Base-by-base conservation (phyloP, 345 rosid genomes). In the Citrus trifoliata region DNA sequence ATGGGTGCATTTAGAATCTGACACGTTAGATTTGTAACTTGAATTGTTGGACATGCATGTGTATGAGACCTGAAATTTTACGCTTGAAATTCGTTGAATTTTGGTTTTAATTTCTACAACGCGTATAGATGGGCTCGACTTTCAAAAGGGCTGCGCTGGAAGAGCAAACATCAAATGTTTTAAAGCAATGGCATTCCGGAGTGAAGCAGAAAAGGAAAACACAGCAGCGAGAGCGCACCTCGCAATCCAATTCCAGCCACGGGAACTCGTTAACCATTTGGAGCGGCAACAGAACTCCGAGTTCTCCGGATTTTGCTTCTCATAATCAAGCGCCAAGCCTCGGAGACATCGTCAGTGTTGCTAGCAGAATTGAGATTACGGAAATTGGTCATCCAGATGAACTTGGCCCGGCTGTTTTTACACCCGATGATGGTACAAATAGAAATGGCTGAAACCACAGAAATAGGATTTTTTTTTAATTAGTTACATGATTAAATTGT, bases 61-160 rank as follows among this genome's bases (percentile, higher is more conserved):
- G 46, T 2, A 40, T 40, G 46, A 40, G 10, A 40, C 48, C 48
- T 40, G 48, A 40, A 40, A 40, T 40, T 10, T 40, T 40, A 40
- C 48, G 3, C 51, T 12, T 42, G 0, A 10, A 42, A 42, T 3
- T 46, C 51, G 51, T 46, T 46, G 51, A 46, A 13, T 46, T 12
- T 12, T 13, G 51, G 18, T 46, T 46, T 46, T 46, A 46, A 46
- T 46, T 3, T 46, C 51, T 13, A 13, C 51, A 2, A 2, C 51
- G 14, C 5, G 5, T 3, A 1, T 79, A 88, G 93, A 87, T 88
- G 91, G 91, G 91, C 0, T 88, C 91, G 51, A 70, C 78, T 46
- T 80, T 73, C 56, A 88, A 84, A 73, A 63, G 82, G 8, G 75
- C 82, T 48, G 67, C 77, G 46, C 51, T 87, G 21, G 83, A 80